phyloP scores from a whole-genome alignment of 1,139 yeast genomes.

The Lodderomyces parapsilosis region DNA sequence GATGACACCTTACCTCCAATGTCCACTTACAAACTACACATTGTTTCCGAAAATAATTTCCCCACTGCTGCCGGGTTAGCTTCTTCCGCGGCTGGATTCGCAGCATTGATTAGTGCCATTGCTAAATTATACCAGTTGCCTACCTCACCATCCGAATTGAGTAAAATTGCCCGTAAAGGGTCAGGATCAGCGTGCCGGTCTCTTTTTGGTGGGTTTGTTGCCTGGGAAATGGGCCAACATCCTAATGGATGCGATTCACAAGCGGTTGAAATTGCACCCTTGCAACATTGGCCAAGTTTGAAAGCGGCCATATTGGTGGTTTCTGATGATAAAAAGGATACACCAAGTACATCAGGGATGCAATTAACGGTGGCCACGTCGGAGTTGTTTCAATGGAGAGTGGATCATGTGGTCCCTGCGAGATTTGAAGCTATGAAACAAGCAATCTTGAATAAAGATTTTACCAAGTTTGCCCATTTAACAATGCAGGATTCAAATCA shows the following conservation, averaged over 20 bases:
- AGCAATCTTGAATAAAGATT: constrained; percentile 70
- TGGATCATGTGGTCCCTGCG: constrained; percentile 76
- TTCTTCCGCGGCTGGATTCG: constrained; percentile 97
- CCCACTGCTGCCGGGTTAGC: constrained; percentile 99
- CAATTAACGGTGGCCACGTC: constrained; percentile 90
- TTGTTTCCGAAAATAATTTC: constrained; percentile 92
- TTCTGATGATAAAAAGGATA: constrained; percentile 89
- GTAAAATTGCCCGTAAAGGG: constrained; percentile 95
- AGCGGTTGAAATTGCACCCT: constrained; percentile 88
- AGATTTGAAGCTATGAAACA: constrained; percentile 81
- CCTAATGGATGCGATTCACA: constrained; percentile 82
- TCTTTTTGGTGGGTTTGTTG: constrained; percentile 94
- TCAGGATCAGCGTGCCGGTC: constrained; percentile 99
- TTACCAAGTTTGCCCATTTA: constrained; percentile 75
- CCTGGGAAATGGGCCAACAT: constrained; percentile 93
- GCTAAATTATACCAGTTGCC: constrained; percentile 82
- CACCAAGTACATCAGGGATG: constrained; percentile 95
- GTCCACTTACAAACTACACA: constrained; percentile 66
- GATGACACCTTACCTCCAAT: constrained; percentile 58
- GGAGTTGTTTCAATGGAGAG: constrained; percentile 76
- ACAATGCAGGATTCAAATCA: constrained; percentile 97
- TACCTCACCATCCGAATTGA: constrained; percentile 75
- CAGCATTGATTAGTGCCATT: constrained; percentile 87
- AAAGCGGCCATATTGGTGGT: constrained; percentile 91
- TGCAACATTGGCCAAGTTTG: constrained; percentile 87